Percentiles rank a stretch among this genome's conserved stretches.
These are phyloP conservation scores for Lecanosticta acicola DNA, from an alignment of 2,329 filamentous ascomycete genomes.

Conservation along the genomic window DNA sequence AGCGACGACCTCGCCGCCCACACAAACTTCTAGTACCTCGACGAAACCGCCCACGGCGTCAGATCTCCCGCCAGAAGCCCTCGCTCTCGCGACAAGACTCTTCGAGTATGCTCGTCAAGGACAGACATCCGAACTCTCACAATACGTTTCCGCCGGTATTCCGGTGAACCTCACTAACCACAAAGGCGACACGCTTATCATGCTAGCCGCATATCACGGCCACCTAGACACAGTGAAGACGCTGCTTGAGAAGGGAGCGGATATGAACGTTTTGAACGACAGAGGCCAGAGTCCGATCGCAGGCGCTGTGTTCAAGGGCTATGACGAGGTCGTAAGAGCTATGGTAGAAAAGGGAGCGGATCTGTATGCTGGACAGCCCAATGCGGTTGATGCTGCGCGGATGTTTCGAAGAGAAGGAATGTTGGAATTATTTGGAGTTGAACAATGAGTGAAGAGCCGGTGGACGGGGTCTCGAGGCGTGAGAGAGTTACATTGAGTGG, in stretches of 20 bases:
- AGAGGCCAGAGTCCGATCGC: constrained; percentile 63
- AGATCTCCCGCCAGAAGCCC: constrained; percentile 55
- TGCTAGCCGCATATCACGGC: constrained; percentile 67
- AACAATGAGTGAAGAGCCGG: constrained; percentile 11
- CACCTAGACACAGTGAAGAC: constrained; percentile 56
- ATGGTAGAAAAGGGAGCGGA: constrained; percentile 42
- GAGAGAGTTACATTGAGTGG: too few relatives aligned
- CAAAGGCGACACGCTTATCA: constrained; percentile 67
- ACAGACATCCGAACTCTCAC: constrained; percentile 52
- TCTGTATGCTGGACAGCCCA: constrained; percentile 39
- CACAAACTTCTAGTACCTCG: neutral
- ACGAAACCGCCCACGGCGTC: constrained; percentile 6
- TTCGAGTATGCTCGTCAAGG: constrained; percentile 62
- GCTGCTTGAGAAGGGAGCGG: constrained; percentile 57
- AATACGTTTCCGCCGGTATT: constrained; percentile 60
- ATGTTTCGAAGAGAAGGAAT: constrained; percentile 42
- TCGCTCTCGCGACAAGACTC: constrained; percentile 60
- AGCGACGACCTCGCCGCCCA: neutral
- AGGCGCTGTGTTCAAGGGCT: constrained; percentile 67
- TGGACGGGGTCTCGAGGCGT: too few relatives aligned
- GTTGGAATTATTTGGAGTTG: constrained; percentile 33
- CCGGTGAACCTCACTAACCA: constrained; percentile 67
- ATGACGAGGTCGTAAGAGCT: constrained; percentile 57
- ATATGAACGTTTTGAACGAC: constrained; percentile 64
- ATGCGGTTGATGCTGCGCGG: constrained; percentile 42